Evolutionary conservation across 192 early-diverging fungal genomes (phyloP).

Genomic region (Podila minutissima): DNA sequence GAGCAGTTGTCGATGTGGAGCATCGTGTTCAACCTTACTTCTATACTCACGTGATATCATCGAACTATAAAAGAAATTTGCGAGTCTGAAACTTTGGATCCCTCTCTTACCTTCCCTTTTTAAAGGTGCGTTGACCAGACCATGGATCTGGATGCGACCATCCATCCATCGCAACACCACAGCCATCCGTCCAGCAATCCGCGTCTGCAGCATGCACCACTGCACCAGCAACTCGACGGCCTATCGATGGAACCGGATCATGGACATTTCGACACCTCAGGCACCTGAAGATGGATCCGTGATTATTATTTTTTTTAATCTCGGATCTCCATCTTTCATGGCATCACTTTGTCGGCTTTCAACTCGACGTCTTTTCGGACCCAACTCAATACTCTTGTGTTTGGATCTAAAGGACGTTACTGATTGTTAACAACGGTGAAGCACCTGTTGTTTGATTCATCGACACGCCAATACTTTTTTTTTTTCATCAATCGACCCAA

Average conservation of each 20-base stretch:
- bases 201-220: not conserved
- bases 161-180: not conserved
- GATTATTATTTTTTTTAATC: too few relatives aligned
- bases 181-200: not conserved
- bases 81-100: not conserved
- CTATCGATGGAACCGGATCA: not conserved
- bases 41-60: too few relatives aligned
- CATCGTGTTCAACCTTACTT: too few relatives aligned
- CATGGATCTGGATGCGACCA: not conserved
- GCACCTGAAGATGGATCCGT: too few relatives aligned
- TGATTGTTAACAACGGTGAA: too few relatives aligned
- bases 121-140: constrained; percentile 2
- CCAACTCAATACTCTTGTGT: too few relatives aligned
- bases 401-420: too few relatives aligned
- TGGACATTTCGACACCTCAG: not conserved
- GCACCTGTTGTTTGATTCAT: not conserved
- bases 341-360: too few relatives aligned
- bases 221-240: not conserved
- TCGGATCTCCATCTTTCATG: too few relatives aligned
- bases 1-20: too few relatives aligned
- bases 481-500: not conserved
- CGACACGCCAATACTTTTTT: not conserved
- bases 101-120: constrained; percentile 5
- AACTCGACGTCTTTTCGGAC: too few relatives aligned
- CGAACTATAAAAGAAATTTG: too few relatives aligned